A percentile compares a stretch with the other conserved stretches of the same genome.
These are phyloP conservation scores for Aspergillus calidoustus DNA, from an alignment of 2,329 filamentous ascomycete species.

Conservation along the genomic window DNA sequence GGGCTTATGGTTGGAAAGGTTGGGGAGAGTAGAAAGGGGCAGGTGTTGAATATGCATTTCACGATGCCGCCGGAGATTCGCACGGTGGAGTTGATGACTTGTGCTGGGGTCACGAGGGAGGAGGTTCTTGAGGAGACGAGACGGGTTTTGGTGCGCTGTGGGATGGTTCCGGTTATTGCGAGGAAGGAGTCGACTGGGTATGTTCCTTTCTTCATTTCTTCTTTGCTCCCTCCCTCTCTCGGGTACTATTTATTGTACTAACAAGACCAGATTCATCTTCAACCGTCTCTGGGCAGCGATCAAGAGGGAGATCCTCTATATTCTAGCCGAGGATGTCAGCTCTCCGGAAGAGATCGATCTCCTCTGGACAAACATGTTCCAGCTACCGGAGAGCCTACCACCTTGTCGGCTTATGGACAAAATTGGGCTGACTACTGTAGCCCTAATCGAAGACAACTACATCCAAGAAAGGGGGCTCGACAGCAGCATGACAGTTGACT, in stretches of 20 bases:
- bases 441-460: conserved; percentile 59
- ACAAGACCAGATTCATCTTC: conserved; percentile 51
- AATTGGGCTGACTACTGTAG: conserved; percentile 59
- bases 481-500: conserved; percentile 47
- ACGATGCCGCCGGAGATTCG: conserved; percentile 52
- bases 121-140: conserved; percentile 51
- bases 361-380: conserved; percentile 47
- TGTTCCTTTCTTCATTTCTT: conserved; percentile 1
- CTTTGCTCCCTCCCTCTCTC: not conserved
- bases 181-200: conserved; percentile 53
- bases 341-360: conserved; percentile 54
- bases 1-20: conserved; percentile 53
- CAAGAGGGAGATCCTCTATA: conserved; percentile 56
- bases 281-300: conserved; percentile 62
- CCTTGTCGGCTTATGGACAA: conserved; percentile 49
- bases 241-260: too few relatives aligned
- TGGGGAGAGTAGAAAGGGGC: conserved; percentile 3
- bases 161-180: conserved; percentile 49
- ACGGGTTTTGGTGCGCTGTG: conserved; percentile 45
- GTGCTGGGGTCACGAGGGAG: conserved; percentile 47
- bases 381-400: conserved; percentile 30
- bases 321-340: conserved; percentile 56
- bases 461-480: conserved; percentile 52
- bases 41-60: conserved; percentile 56
- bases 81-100: conserved; percentile 59